These are phyloP conservation scores for Hypsizygus marmoreus DNA, from an alignment of 768 basidiomycete species.

Conservation along the genomic window DNA sequence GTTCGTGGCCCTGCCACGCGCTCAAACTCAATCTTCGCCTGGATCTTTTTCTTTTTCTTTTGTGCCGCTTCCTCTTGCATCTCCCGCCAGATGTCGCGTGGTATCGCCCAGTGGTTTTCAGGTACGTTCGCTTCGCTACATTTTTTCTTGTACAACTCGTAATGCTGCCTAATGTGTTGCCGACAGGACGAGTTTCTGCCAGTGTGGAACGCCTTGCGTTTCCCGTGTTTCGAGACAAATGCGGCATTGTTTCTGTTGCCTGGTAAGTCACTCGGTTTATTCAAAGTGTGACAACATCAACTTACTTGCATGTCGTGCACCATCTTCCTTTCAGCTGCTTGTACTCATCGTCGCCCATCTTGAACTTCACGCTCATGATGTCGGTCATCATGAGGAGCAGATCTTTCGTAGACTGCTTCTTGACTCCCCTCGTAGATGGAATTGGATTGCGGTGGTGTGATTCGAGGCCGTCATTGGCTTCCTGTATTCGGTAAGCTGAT, in stretches of 20 bases:
- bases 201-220: slow-evolving; percentile 8
- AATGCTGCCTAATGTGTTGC: slow-evolving; percentile 18
- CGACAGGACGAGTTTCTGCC: slow-evolving; percentile 14
- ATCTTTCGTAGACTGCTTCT: too few relatives aligned
- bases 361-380: too few relatives aligned
- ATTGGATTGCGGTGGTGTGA: too few relatives aligned
- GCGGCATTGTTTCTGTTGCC: background rate
- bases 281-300: background rate
- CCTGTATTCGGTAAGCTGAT: too few relatives aligned
- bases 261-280: background rate
- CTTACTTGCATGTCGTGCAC: slow-evolving; percentile 14
- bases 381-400: too few relatives aligned
- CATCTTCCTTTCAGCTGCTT: slow-evolving; percentile 3
- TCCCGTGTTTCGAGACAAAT: background rate
- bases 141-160: slow-evolving; percentile 3
- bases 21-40: background rate
- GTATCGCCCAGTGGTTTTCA: background rate
- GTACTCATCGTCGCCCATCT: slow-evolving; percentile 1
- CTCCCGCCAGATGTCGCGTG: background rate
- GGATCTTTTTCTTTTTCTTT: background rate
- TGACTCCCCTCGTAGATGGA: too few relatives aligned
- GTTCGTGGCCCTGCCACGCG: background rate
- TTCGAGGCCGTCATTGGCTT: too few relatives aligned
- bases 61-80: too few relatives aligned
- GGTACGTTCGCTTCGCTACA: background rate